Evolutionary conservation across 106 monocot species (phyloP).

Genomic region (Platanthera zijinensis): DNA sequence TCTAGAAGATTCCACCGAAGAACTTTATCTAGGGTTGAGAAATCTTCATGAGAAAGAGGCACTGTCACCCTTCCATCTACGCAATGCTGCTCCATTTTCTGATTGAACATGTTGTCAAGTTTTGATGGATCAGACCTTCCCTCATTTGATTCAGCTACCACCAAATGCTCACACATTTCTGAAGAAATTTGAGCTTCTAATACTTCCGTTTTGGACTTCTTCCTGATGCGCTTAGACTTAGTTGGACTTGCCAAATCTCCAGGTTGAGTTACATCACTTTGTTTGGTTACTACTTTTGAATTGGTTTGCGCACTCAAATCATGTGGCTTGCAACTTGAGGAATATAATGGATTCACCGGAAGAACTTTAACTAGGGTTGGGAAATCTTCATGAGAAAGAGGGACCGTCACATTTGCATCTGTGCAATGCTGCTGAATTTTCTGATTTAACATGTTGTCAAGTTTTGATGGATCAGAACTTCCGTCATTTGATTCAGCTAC

Average conservation of each 20-base stretch:
- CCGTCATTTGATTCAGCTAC: background rate
- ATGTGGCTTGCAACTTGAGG: background rate
- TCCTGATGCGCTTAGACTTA: background rate
- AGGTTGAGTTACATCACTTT: background rate
- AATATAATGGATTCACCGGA: background rate
- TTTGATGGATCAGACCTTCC: too few species aligned
- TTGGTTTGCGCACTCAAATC: background rate
- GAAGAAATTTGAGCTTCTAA: background rate
- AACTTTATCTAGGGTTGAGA: too few species aligned
- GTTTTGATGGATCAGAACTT: background rate
- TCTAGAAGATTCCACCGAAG: too few species aligned
- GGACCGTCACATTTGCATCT: background rate
- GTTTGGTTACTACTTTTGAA: background rate
- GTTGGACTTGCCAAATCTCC: background rate
- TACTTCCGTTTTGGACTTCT: slow-evolving; percentile 7
- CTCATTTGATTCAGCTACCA: too few species aligned
- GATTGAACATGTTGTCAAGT: too few species aligned
- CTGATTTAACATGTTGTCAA: background rate
- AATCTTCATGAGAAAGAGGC: too few species aligned
- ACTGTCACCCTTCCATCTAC: too few species aligned
- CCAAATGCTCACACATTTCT: background rate
- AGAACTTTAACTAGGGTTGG: background rate
- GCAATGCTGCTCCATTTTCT: too few species aligned
- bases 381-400: background rate
- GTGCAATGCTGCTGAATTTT: background rate